Evolutionary conservation across 129 eudicot species (phyloP).

Genomic region (Ambrosia trifida): DNA sequence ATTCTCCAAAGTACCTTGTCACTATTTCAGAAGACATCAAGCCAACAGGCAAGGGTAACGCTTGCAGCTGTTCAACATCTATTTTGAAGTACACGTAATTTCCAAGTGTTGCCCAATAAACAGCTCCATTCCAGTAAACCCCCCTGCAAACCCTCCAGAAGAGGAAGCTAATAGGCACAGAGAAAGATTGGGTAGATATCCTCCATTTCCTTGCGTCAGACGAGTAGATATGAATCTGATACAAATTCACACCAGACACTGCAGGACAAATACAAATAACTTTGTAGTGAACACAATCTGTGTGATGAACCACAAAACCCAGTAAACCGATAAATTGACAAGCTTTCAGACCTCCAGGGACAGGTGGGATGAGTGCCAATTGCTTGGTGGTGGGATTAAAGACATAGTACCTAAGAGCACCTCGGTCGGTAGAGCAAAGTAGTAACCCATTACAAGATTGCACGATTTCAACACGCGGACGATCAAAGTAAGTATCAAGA

Average conservation of each 20-base stretch:
- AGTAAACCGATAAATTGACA: neutral
- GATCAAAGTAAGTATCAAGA: neutral
- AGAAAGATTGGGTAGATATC: neutral
- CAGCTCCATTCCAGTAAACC: neutral
- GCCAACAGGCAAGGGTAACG: neutral
- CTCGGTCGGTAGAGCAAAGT: neutral
- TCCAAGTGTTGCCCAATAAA: neutral
- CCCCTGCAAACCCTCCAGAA: too few relatives aligned
- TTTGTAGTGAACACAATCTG: constrained; percentile 2
- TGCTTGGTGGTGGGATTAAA: constrained; percentile 2
- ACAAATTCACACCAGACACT: neutral
- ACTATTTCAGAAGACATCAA: too few relatives aligned
- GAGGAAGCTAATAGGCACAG: neutral
- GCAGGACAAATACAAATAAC: neutral
- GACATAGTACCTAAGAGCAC: neutral
- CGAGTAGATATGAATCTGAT: constrained; percentile 1
- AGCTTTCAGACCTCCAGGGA: neutral
- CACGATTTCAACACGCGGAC: neutral
- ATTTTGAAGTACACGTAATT: neutral
- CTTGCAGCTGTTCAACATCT: neutral
- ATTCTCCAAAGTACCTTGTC: too few relatives aligned
- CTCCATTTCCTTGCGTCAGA: neutral
- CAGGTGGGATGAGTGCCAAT: neutral
- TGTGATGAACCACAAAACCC: neutral
- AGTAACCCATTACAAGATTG: constrained; percentile 2